A percentile compares a stretch with the other conserved stretches of the same genome.
These are phyloP conservation scores for Pichia inconspicua DNA, from an alignment of 1,139 yeast species.

Conservation along the genomic window DNA sequence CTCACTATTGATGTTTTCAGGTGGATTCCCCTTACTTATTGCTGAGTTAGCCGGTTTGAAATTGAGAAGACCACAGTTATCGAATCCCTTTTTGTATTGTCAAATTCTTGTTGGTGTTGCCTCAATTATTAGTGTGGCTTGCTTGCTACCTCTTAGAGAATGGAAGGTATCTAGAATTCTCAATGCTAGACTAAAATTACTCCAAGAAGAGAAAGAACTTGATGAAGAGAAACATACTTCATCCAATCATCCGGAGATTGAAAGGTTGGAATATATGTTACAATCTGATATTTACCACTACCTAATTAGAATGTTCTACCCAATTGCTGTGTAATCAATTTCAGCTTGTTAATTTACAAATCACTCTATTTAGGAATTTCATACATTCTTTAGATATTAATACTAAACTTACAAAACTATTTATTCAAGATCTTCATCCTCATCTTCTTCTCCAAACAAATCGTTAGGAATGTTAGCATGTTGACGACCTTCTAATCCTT, in stretches of 20 bases:
- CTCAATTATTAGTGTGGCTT: conserved; percentile 32
- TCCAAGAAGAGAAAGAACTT: neutral
- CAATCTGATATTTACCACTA: conserved; percentile 22
- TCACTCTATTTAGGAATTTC: neutral
- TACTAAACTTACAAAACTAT: neutral
- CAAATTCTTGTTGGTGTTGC: conserved; percentile 54
- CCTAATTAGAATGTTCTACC: conserved; percentile 31
- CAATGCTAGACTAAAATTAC: conserved; percentile 15
- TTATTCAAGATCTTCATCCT: neutral
- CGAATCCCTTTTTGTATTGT: conserved; percentile 45
- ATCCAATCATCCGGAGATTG: conserved; percentile 4
- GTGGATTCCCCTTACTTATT: conserved; percentile 27
- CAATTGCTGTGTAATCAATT: conserved; percentile 30
- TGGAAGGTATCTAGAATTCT: conserved; percentile 30
- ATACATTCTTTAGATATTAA: neutral
- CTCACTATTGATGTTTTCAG: conserved; percentile 25
- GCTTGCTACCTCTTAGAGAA: conserved; percentile 34
- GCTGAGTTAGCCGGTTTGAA: conserved; percentile 45
- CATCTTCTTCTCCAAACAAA: neutral
- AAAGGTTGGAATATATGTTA: conserved; percentile 25
- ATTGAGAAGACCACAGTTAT: conserved; percentile 25
- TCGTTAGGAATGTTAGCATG: conserved; percentile 4
- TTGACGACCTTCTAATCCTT: conserved; percentile 7
- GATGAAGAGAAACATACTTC: neutral
- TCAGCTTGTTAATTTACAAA: neutral